Evolutionary conservation across 805 yeast genomes (phyloP).

Genomic region (Saccharomyces mikatae): DNA sequence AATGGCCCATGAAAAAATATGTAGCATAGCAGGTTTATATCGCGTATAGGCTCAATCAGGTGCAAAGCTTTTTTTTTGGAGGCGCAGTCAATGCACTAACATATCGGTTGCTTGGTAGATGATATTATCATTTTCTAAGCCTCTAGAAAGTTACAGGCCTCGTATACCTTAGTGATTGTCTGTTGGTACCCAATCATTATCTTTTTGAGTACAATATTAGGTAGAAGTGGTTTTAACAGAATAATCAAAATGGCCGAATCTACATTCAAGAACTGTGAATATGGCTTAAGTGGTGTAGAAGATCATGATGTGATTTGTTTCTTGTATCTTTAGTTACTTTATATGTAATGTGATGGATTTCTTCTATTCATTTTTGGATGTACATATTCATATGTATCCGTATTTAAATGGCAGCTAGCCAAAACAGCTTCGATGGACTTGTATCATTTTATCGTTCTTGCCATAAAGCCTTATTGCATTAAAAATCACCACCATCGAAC

Average conservation of each 20-base stretch:
- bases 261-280: background rate
- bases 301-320: background rate
- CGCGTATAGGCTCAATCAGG: background rate
- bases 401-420: background rate
- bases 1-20: background rate
- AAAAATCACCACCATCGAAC: constrained; percentile 19
- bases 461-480: background rate
- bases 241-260: background rate
- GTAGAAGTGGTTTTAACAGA: too few species aligned
- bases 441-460: background rate
- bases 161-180: background rate
- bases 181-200: background rate
- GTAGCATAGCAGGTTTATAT: background rate
- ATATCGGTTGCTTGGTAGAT: background rate
- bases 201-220: background rate
- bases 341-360: background rate
- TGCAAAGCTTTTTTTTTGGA: background rate
- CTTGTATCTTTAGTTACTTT: background rate
- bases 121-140: background rate
- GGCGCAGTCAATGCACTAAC: background rate
- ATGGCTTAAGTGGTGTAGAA: background rate
- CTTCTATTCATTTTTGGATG: background rate
- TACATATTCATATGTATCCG: background rate
- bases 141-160: background rate
- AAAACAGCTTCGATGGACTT: background rate